Evolutionary conservation across 441 rosid genomes (phyloP), one percentile per base, ranked within the genome.

Genomic region (Isatis lusitanica): DNA sequence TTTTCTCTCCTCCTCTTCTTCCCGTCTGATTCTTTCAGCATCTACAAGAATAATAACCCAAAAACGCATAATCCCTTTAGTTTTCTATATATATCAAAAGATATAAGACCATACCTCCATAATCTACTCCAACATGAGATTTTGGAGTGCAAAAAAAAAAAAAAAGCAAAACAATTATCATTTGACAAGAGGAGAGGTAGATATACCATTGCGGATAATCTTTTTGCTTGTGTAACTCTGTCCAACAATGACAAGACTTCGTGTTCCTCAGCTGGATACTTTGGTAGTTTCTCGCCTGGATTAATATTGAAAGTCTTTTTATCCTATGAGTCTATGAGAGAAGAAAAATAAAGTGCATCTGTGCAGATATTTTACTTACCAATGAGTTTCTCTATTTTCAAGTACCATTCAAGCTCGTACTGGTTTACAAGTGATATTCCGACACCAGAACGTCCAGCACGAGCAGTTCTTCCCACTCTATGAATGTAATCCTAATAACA

Each of bases 381-480:
- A 6, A 91, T 88, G 69, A 95, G 98, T 70, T 88, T 85, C 79
- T 93, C 97, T 67, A 95, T 95, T 78, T 86, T 94, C 42, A 90
- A n/a, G 80, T 82, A 95, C 98, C 98, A 95, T 83, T 93, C 97
- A 24, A 95, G 65, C 80, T 95, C 98, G 65, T 93, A 95, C 83
- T 90, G 97, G 78, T 87, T 93, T 21, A 90, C 97, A 24, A 95
- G 88, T 18, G 99, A 95, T 75, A 95, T 85, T 26, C 93, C 99
- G 11, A 91, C 88, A 56, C 98, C 98, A 65, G 97, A 90, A 68
- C 97, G 89, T 66, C 98, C 99, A 21, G 99, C 98, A 79, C 99
- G 97, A 73, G 98, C 98, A 12, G 97, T 95, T 85, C 98, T 88
- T 71, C 99, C 99, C 39, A 36, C 99, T 71, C 98, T 83, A 80